These are phyloP conservation scores for Kurtzmaniella quercitrusa DNA, from an alignment of 1,139 yeast species.

Conservation along the genomic window DNA sequence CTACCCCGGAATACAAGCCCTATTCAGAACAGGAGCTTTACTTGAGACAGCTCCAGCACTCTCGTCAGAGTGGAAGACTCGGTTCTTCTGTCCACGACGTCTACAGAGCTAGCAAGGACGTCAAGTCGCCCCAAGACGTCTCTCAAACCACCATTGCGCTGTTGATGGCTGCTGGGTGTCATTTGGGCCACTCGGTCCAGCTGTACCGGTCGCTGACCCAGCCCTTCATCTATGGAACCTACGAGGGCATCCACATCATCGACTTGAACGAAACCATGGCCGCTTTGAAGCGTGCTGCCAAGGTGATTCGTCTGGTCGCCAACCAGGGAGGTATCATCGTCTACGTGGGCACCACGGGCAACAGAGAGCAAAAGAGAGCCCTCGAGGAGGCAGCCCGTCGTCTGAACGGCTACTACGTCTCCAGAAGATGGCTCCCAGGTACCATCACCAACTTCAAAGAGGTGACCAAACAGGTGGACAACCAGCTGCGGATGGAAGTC, in stretches of 20 bases:
- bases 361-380: constrained; percentile 61
- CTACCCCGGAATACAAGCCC: constrained; percentile 41
- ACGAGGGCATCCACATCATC: constrained; percentile 84
- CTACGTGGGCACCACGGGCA: constrained; percentile 80
- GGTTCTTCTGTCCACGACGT: constrained; percentile 67
- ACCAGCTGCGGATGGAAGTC: constrained; percentile 47
- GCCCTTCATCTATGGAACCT: constrained; percentile 82
- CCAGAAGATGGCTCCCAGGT: constrained; percentile 92
- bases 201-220: constrained; percentile 83
- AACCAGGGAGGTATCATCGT: constrained; percentile 81
- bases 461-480: constrained; percentile 70
- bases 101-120: constrained; percentile 67
- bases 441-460: constrained; percentile 82
- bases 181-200: constrained; percentile 82
- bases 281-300: constrained; percentile 72
- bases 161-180: constrained; percentile 89
- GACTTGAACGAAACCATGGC: constrained; percentile 80
- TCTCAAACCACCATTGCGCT: constrained; percentile 60
- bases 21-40: constrained; percentile 75
- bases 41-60: constrained; percentile 60
- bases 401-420: constrained; percentile 74
- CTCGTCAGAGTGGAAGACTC: constrained; percentile 43
- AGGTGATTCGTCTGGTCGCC: constrained; percentile 76
- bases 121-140: constrained; percentile 53
- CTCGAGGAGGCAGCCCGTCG: constrained; percentile 79